These are phyloP conservation scores for Sophora flavescens DNA, from an alignment of 306 rosid species.

Conservation along the genomic window DNA sequence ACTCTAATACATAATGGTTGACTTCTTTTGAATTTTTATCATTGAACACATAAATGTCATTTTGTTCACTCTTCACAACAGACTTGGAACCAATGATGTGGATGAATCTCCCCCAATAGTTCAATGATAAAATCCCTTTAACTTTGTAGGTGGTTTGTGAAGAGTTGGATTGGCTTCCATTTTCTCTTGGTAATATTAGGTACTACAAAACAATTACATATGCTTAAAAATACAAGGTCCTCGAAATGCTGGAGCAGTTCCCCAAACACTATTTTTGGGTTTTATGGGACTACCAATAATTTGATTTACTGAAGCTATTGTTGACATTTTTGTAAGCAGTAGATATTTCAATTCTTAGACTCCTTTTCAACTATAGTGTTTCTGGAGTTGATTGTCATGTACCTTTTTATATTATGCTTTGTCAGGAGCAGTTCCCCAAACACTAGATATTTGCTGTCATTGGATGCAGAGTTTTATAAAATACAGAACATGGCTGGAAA, in stretches of 20 bases:
- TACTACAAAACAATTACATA: slow-evolving; percentile 50
- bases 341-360: too few relatives aligned
- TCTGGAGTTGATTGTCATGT: too few relatives aligned
- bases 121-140: slow-evolving; percentile 26
- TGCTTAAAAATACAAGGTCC: slow-evolving; percentile 65
- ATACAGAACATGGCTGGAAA: slow-evolving; percentile 72
- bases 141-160: slow-evolving; percentile 73
- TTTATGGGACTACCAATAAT: too few relatives aligned
- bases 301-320: too few relatives aligned
- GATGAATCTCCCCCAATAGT: slow-evolving; percentile 25
- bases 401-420: too few relatives aligned
- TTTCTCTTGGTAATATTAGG: too few relatives aligned
- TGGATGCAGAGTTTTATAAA: slow-evolving; percentile 84
- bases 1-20: too few relatives aligned
- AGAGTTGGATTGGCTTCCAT: slow-evolving; percentile 62
- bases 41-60: too few relatives aligned
- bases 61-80: too few relatives aligned
- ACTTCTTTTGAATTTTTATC: too few relatives aligned
- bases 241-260: slow-evolving; percentile 58
- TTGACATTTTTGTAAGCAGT: too few relatives aligned
- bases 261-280: slow-evolving; percentile 62
- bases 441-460: slow-evolving; percentile 68
- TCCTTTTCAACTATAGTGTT: too few relatives aligned
- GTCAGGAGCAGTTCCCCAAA: slow-evolving; percentile 56
- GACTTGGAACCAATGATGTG: not conserved